Percentiles rank a stretch among this genome's conserved stretches.
Conservation (phyloP, 2,329 filamentous ascomycete genomes). For the Penicillium sp. region DNA sequence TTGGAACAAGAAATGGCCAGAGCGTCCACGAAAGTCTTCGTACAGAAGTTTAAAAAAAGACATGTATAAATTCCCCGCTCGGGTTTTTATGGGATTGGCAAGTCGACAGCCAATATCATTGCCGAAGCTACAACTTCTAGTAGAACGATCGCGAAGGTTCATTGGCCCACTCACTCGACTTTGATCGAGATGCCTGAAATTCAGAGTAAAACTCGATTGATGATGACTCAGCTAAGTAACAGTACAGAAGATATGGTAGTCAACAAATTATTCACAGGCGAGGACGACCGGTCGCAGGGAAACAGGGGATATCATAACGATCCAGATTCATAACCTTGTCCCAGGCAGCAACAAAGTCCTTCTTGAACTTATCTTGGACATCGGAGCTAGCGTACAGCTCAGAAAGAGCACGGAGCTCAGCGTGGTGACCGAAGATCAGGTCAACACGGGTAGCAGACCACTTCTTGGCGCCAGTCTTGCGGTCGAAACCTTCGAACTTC, state of each 20-base stretch:
- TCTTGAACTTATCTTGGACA: slow-evolving; percentile 61
- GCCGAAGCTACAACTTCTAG: too few species aligned
- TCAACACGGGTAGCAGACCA: slow-evolving; percentile 69
- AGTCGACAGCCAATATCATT: too few species aligned
- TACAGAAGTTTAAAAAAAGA: not conserved
- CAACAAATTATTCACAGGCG: slow-evolving; percentile 14
- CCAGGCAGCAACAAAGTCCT: slow-evolving; percentile 70
- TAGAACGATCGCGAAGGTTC: too few species aligned
- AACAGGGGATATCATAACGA: slow-evolving; percentile 58
- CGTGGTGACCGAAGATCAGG: slow-evolving; percentile 69
- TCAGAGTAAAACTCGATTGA: not conserved
- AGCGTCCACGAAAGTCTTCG: not conserved
- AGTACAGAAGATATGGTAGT: not conserved
- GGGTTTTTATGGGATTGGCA: too few species aligned
- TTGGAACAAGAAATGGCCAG: not conserved
- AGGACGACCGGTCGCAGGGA: slow-evolving; percentile 15
- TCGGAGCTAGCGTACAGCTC: slow-evolving; percentile 67
- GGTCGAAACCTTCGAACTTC: slow-evolving; percentile 62
- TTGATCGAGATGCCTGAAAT: too few species aligned
- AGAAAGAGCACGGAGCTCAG: slow-evolving; percentile 67
- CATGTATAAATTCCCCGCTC: not conserved
- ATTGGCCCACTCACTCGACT: too few species aligned
- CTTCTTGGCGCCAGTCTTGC: slow-evolving; percentile 63
- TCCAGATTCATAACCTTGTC: slow-evolving; percentile 72
- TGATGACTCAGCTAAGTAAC: not conserved